Evolutionary conservation across 176 grass and related monocot species (phyloP), one percentile per base, ranked within the genome.

Genomic region (Eremochloa ophiuroides): DNA sequence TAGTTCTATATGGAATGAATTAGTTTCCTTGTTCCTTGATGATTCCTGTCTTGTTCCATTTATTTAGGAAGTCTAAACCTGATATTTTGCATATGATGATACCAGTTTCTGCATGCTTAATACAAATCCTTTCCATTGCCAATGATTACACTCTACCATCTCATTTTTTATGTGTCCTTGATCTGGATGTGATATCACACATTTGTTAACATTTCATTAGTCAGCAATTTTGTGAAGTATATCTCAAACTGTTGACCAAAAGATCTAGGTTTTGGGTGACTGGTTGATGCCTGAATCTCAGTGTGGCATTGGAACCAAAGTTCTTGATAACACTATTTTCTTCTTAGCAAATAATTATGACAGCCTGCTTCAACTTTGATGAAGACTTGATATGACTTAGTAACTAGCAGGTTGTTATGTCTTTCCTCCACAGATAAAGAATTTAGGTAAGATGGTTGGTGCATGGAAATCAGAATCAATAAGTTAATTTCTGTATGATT

Each of bases 91-190:
- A 38, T 37, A 37, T 51, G 29, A 79, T 67, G 42, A 26, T 66
- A 29, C n/a, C 46, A 66, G 4, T 20, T 22, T 79, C 34, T 66
- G 29, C 10, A 35, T 48, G 1, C 61, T 78, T 78, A 78, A 27
- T 10, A 60, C 12, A 48, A 78, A 66, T 64, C 16, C 17, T 46
- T 78, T 65, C 28, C 75, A 44, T 78, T 65, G 5, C 17, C 46
- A 20, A 50, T 66, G 39, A 33, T 10, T 33, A 65, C 61, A 66
- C 35, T 44, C 16, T 43, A 60, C 15, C 64, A 64, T 74, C 29
- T 83, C n/a, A 5, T 66, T 74, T n/a, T 35, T 66, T 40, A 44
- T 82, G 35, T 33, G n/a, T n/a, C n/a, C n/a, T n/a, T n/a, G n/a
- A n/a, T 27, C 7, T 61, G 18, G 40, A 71, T 22, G 7, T 46